These are phyloP conservation scores for Postia placenta DNA, from an alignment of 768 basidiomycete species.

Conservation along the genomic window DNA sequence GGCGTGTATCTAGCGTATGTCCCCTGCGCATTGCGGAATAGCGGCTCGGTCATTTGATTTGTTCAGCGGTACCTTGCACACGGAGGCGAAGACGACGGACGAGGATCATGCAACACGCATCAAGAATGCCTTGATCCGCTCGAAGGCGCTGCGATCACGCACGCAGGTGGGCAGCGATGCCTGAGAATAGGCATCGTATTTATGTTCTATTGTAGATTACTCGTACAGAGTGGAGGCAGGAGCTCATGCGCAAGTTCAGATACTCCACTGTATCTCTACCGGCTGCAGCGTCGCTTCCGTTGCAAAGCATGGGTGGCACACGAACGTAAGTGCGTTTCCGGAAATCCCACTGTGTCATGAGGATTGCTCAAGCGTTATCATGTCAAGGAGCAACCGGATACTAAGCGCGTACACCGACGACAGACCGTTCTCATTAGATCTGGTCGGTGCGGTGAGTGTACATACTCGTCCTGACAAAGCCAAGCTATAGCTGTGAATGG, in stretches of 20 bases:
- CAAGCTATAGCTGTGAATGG: neutral
- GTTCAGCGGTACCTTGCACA: slow-evolving; percentile 30
- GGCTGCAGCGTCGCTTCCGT: neutral
- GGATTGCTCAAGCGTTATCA: neutral
- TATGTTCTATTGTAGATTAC: neutral
- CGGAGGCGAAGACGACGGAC: slow-evolving; percentile 23
- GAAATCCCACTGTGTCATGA: neutral
- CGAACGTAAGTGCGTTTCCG: neutral
- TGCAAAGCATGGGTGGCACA: too few relatives aligned
- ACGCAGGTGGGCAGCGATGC: neutral
- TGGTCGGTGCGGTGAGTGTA: slow-evolving; percentile 44
- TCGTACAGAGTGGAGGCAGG: neutral
- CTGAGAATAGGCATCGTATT: neutral
- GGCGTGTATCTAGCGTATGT: neutral
- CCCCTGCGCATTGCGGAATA: neutral
- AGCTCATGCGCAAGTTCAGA: neutral
- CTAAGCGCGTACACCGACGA: slow-evolving; percentile 47
- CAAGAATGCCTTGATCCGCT: slow-evolving; percentile 7
- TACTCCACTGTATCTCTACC: neutral
- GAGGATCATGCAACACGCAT: slow-evolving; percentile 21
- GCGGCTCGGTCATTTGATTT: neutral
- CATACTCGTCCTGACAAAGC: neutral
- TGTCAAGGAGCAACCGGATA: slow-evolving; percentile 23
- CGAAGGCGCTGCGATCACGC: neutral
- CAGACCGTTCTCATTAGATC: slow-evolving; percentile 48